phyloP scores from a whole-genome alignment of 2,329 filamentous ascomycete species.

The Fusarium sp. region DNA sequence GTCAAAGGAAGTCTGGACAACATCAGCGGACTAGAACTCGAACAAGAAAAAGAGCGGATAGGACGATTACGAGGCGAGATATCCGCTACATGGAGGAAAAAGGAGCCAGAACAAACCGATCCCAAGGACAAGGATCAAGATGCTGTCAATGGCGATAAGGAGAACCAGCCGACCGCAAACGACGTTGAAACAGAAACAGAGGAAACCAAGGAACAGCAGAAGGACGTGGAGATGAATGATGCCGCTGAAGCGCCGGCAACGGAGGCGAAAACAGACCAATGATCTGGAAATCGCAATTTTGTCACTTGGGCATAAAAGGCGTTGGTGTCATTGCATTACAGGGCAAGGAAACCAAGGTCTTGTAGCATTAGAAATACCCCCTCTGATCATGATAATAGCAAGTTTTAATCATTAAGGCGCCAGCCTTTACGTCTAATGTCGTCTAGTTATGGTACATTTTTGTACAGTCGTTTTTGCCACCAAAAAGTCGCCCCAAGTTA shows the following conservation, averaged over 20 bases:
- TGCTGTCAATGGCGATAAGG: constrained; percentile 62
- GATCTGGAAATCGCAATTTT: constrained; percentile 29
- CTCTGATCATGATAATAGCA: constrained; percentile 43
- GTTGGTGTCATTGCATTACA: constrained; percentile 46
- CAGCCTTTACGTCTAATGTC: constrained; percentile 19
- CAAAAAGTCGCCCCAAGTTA: neutral
- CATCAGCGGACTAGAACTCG: constrained; percentile 48
- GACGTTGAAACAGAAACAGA: constrained; percentile 17
- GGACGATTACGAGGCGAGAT: constrained; percentile 52
- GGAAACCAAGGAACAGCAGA: constrained; percentile 27
- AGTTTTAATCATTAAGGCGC: constrained; percentile 35
- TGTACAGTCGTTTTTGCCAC: constrained; percentile 22
- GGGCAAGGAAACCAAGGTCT: constrained; percentile 36
- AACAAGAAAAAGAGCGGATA: constrained; percentile 46
- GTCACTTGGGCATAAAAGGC: constrained; percentile 38
- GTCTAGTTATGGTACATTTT: constrained; percentile 41
- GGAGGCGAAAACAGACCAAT: constrained; percentile 37
- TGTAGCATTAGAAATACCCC: constrained; percentile 50
- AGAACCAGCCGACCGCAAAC: constrained; percentile 57
- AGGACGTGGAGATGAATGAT: constrained; percentile 55
- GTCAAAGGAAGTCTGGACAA: constrained; percentile 59
- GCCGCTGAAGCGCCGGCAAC: constrained; percentile 25
- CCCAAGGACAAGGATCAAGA: constrained; percentile 51
- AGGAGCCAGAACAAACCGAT: constrained; percentile 45
- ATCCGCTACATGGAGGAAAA: constrained; percentile 54